Conservation (phyloP, 805 yeast species). For the Jamesozyma jinghongensis region DNA sequence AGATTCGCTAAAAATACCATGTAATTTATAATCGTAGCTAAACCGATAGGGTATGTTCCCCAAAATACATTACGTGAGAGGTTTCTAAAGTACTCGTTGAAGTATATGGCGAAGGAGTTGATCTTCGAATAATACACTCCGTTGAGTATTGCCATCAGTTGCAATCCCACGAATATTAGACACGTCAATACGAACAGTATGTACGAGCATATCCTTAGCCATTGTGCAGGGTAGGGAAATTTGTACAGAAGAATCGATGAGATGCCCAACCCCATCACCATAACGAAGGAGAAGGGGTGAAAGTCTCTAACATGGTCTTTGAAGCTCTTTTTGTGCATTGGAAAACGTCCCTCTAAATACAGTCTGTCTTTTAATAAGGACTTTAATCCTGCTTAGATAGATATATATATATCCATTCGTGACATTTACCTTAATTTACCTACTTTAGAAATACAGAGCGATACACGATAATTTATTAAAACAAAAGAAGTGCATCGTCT, state of each 20-base stretch:
- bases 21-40: constrained; percentile 53
- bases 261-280: constrained; percentile 84
- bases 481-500: no score
- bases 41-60: constrained; percentile 80
- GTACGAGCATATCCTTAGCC: constrained; percentile 50
- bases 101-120: constrained; percentile 17
- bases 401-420: no score
- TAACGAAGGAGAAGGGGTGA: constrained; percentile 55
- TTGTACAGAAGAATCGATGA: constrained; percentile 48
- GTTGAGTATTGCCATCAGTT: constrained; percentile 36
- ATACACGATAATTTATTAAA: no score
- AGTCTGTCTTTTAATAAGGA: no score
- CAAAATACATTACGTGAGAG: constrained; percentile 49
- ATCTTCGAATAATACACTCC: constrained; percentile 26
- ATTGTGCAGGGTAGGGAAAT: constrained; percentile 56
- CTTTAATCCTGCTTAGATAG: no score
- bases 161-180: constrained; percentile 37
- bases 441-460: no score
- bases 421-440: no score
- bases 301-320: constrained; percentile 13
- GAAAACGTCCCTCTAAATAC: no score
- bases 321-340: no score
- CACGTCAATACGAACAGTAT: constrained; percentile 56
- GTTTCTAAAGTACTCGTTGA: constrained; percentile 29
- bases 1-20: constrained; percentile 36